These are phyloP conservation scores for Candida pseudoglaebosa DNA, from an alignment of 805 yeast species.

Conservation along the genomic window DNA sequence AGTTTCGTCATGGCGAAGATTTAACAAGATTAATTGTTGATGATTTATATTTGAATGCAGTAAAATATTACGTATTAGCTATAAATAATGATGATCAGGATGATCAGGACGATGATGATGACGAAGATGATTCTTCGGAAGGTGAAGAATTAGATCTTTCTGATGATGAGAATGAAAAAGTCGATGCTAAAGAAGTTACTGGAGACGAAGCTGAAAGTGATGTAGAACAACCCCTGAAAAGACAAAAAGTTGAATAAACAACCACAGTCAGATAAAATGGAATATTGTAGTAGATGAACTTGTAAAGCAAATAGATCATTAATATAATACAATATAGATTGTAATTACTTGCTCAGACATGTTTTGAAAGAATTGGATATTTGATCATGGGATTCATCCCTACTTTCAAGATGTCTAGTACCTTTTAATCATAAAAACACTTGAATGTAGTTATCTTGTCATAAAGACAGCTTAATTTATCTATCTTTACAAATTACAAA, in stretches of 20 bases:
- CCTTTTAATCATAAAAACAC: too few relatives aligned
- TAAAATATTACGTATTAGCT: slow-evolving; percentile 76
- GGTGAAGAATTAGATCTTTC: slow-evolving; percentile 25
- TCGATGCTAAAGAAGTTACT: too few relatives aligned
- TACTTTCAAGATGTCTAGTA: too few relatives aligned
- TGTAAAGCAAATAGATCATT: too few relatives aligned
- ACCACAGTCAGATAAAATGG: background rate
- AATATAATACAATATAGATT: too few relatives aligned
- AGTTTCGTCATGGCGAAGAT: slow-evolving; percentile 74
- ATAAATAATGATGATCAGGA: slow-evolving; percentile 57
- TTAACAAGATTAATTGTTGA: slow-evolving; percentile 69
- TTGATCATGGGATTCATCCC: too few relatives aligned
- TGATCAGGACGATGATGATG: slow-evolving; percentile 49
- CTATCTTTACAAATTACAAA: too few relatives aligned
- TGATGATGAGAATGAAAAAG: slow-evolving; percentile 5
- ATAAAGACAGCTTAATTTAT: too few relatives aligned
- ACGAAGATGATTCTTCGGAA: slow-evolving; percentile 30
- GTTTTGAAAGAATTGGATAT: too few relatives aligned
- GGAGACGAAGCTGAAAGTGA: background rate
- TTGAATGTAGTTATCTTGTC: too few relatives aligned
- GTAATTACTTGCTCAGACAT: too few relatives aligned
- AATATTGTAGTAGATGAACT: too few relatives aligned
- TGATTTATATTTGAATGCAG: slow-evolving; percentile 81
- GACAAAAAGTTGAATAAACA: background rate
- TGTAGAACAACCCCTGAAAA: background rate